A percentile compares a stretch with the other conserved stretches of the same genome.
phyloP scores from a whole-genome alignment of 306 rosid genomes.

The Glycine tomentella region DNA sequence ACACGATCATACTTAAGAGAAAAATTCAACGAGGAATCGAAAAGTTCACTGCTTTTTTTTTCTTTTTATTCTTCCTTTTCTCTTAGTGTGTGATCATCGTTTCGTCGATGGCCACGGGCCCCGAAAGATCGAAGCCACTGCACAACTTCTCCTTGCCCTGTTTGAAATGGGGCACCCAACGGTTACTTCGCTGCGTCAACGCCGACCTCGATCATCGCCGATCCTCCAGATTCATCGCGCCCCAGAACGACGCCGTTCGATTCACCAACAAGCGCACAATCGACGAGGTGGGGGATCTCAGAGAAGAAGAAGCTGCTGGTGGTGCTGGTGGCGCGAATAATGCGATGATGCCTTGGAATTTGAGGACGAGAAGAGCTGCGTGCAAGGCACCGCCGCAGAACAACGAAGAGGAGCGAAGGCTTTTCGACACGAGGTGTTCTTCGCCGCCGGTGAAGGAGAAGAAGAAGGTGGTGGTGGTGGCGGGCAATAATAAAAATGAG shows the following conservation, averaged over 20 bases:
- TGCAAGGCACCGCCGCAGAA: conserved; percentile 53
- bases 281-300: neutral
- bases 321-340: conserved; percentile 13
- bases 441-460: conserved; percentile 43
- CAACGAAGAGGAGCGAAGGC: conserved; percentile 46
- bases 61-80: neutral
- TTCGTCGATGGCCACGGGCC: conserved; percentile 46
- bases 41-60: neutral
- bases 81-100: conserved; percentile 1
- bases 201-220: conserved; percentile 50
- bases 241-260: conserved; percentile 26
- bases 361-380: conserved; percentile 70
- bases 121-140: conserved; percentile 65
- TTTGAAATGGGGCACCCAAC: conserved; percentile 68
- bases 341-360: conserved; percentile 63
- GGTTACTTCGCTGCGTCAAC: conserved; percentile 61
- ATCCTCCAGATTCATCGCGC: conserved; percentile 32
- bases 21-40: neutral
- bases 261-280: conserved; percentile 42
- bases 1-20: neutral
- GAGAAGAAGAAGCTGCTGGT: conserved; percentile 34
- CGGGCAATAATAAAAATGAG: neutral
- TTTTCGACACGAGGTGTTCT: conserved; percentile 44
- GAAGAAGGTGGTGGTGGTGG: conserved; percentile 17
- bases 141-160: conserved; percentile 72